phyloP scores from a whole-genome alignment of 176 grass and related monocot species.

The Dendrocalamus sinicus region DNA sequence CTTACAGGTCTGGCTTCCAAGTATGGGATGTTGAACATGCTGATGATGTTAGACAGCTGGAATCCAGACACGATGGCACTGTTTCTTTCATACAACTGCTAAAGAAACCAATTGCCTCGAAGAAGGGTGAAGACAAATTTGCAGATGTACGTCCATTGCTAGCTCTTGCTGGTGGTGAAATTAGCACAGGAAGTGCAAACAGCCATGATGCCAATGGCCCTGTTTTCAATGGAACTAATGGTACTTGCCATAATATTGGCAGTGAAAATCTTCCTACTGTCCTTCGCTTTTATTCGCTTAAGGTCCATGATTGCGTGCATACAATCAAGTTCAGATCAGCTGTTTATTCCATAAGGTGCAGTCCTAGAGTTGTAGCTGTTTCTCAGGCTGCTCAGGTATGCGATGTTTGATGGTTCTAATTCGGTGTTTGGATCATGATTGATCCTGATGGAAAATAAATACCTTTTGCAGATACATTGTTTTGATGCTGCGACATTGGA shows the following conservation, averaged over 20 bases:
- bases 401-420: constrained; percentile 23
- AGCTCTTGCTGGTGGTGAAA: constrained; percentile 65
- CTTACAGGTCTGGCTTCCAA: constrained; percentile 91
- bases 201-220: constrained; percentile 50
- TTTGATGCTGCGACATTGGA: constrained; percentile 83
- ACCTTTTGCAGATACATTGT: constrained; percentile 88
- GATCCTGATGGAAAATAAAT: constrained; percentile 38
- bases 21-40: constrained; percentile 97
- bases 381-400: constrained; percentile 88
- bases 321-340: constrained; percentile 75
- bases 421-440: background rate
- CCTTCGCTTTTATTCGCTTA: constrained; percentile 89
- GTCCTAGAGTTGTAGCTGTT: constrained; percentile 79
- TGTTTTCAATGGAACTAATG: constrained; percentile 58
- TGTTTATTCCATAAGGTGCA: constrained; percentile 85
- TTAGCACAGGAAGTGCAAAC: constrained; percentile 53
- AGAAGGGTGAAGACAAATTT: constrained; percentile 63
- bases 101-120: constrained; percentile 69
- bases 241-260: constrained; percentile 50
- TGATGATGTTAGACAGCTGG: constrained; percentile 86
- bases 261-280: constrained; percentile 60
- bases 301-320: constrained; percentile 76
- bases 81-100: constrained; percentile 91
- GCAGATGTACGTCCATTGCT: constrained; percentile 75
- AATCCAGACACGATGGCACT: constrained; percentile 69